Conservation (phyloP, 176 grass and related monocot species). For the Secale cereale region DNA sequence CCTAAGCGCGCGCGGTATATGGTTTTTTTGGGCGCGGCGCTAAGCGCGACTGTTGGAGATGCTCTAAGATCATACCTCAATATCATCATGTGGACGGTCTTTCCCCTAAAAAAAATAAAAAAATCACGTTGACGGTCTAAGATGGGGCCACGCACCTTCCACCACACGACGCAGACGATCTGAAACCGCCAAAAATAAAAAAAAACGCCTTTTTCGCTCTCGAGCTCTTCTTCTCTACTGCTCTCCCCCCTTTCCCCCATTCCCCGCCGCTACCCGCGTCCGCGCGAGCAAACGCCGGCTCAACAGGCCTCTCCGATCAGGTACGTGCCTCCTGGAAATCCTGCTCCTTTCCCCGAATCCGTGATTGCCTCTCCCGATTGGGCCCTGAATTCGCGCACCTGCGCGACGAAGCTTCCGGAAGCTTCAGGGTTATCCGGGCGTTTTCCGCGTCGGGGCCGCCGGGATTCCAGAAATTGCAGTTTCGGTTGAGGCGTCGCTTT, state of each 20-base stretch:
- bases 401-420: constrained; percentile 34
- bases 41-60: too few relatives aligned
- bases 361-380: not conserved
- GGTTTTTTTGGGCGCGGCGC: too few relatives aligned
- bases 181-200: not conserved
- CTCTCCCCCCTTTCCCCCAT: not conserved
- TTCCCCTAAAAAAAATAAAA: too few relatives aligned
- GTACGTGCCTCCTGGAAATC: constrained; percentile 9
- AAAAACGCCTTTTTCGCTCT: not conserved
- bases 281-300: constrained; percentile 19
- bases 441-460: constrained; percentile 9
- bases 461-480: constrained; percentile 35
- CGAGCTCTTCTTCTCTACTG: not conserved
- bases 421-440: constrained; percentile 21
- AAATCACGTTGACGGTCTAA: too few relatives aligned
- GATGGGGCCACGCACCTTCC: too few relatives aligned
- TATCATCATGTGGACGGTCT: too few relatives aligned
- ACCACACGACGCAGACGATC: too few relatives aligned
- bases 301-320: constrained; percentile 18
- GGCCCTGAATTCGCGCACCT: not conserved
- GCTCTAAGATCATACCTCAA: too few relatives aligned
- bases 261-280: not conserved
- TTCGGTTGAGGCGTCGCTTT: constrained; percentile 65
- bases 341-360: not conserved
- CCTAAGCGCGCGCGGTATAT: too few relatives aligned